These are phyloP conservation scores for Paxillus involutus DNA, from an alignment of 768 basidiomycete species.

Conservation along the genomic window DNA sequence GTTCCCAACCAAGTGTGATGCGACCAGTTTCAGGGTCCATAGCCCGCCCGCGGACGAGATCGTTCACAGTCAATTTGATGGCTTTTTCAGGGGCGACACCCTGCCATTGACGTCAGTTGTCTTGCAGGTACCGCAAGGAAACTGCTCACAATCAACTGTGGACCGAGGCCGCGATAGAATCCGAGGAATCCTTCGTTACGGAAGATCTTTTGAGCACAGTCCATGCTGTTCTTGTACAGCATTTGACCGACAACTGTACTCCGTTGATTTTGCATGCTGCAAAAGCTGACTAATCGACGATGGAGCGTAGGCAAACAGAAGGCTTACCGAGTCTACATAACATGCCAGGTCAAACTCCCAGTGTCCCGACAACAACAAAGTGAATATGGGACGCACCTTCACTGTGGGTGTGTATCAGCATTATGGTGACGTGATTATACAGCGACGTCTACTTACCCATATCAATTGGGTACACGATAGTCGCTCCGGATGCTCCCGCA, in stretches of 20 bases:
- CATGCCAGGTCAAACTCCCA: conserved; percentile 5
- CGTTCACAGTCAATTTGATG: conserved; percentile 97
- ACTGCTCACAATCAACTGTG: conserved; percentile 79
- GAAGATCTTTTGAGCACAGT: conserved; percentile 93
- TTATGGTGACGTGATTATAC: background rate
- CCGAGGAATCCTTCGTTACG: conserved; percentile 90
- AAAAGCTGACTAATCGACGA: conserved; percentile 2
- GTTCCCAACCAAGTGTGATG: conserved; percentile 88
- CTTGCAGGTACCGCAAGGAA: background rate
- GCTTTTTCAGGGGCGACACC: conserved; percentile 97
- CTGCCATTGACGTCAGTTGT: conserved; percentile 37
- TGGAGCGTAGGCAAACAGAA: background rate
- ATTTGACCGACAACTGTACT: conserved; percentile 96
- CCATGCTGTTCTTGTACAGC: conserved; percentile 93
- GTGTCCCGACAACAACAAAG: background rate
- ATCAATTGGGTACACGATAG: conserved; percentile 97
- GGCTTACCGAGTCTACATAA: conserved; percentile 56
- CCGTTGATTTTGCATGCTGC: conserved; percentile 96
- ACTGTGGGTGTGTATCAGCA: conserved; percentile 41
- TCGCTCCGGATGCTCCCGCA: conserved; percentile 93
- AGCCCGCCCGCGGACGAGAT: conserved; percentile 76
- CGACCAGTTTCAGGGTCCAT: conserved; percentile 96
- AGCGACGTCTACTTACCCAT: conserved; percentile 56
- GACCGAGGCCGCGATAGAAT: conserved; percentile 96
- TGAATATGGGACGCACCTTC: conserved; percentile 52